Evolutionary conservation across 768 basidiomycete species (phyloP).

Genomic region (Termitomyces sp.): DNA sequence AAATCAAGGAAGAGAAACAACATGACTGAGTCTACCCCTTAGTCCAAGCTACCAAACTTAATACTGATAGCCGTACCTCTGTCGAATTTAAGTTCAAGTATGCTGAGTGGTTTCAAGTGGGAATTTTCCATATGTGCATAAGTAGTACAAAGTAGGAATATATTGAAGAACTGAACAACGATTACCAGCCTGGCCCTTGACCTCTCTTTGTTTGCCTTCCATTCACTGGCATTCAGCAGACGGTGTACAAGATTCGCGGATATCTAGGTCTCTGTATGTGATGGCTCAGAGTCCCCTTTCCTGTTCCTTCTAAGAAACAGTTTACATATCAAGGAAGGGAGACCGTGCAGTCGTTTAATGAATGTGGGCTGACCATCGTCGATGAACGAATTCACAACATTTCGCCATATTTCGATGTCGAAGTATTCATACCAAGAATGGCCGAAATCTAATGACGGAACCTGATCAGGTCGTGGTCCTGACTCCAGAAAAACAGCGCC

Average conservation of each 20-base stretch:
- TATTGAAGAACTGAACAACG: background rate
- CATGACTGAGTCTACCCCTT: too few relatives aligned
- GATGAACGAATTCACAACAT: conserved; percentile 26
- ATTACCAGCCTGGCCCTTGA: background rate
- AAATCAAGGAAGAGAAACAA: too few relatives aligned
- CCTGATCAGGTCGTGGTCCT: conserved; percentile 23
- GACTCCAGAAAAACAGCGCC: conserved; percentile 23
- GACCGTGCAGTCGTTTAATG: background rate
- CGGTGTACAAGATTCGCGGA: background rate
- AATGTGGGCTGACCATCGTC: conserved; percentile 1
- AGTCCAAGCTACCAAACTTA: too few relatives aligned
- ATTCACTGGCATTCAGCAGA: too few relatives aligned
- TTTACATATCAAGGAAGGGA: background rate
- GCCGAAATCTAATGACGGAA: conserved; percentile 32
- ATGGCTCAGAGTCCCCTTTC: background rate
- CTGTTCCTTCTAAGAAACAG: background rate
- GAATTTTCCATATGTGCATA: background rate
- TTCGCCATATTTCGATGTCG: conserved; percentile 26
- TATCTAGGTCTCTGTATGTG: background rate
- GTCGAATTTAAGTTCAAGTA: too few relatives aligned
- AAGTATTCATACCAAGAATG: conserved; percentile 37
- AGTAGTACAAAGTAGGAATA: background rate
- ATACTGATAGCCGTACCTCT: too few relatives aligned
- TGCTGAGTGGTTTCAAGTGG: background rate
- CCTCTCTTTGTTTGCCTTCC: background rate